Percentiles rank a stretch among this genome's conserved stretches.
Conservation (phyloP, 164 flowering plant genomes). For the Aristolochia californica region DNA sequence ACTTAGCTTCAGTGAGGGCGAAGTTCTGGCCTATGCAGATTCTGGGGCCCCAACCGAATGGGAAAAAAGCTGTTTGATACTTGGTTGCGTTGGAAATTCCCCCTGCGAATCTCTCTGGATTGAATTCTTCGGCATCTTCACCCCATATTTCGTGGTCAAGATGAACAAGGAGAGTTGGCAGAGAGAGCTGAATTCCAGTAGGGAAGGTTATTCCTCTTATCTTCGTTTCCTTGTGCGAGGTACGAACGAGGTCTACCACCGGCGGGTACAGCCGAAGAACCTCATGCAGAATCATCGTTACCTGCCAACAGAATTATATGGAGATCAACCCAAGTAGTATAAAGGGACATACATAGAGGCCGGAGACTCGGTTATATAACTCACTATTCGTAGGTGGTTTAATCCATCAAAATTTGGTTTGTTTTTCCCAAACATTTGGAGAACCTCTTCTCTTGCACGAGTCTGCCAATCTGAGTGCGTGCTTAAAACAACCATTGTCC, state of each 20-base stretch:
- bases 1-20: conserved; percentile 19
- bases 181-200: conserved; percentile 1
- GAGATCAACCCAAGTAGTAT: too few relatives aligned
- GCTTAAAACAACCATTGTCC: conserved; percentile 11
- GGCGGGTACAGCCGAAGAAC: conserved; percentile 48
- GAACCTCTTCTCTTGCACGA: conserved; percentile 11
- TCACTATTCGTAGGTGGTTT: conserved; percentile 37
- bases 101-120: conserved; percentile 10
- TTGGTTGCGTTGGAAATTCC: conserved; percentile 17
- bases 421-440: conserved; percentile 25
- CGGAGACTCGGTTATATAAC: conserved; percentile 5
- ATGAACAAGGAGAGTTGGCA: conserved; percentile 10
- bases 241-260: background rate
- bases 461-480: conserved; percentile 9
- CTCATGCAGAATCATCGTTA: conserved; percentile 43
- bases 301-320: too few relatives aligned
- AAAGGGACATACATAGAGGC: too few relatives aligned
- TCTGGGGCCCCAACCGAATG: conserved; percentile 24
- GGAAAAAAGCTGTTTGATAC: conserved; percentile 11
- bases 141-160: conserved; percentile 9
- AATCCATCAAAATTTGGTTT: conserved; percentile 28
- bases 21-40: conserved; percentile 20
- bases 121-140: conserved; percentile 10
- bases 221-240: conserved; percentile 2
- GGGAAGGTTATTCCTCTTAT: conserved; percentile 8